phyloP scores from a whole-genome alignment of 1,284 basidiomycete species.

The Stygiomarasmius scandens region DNA sequence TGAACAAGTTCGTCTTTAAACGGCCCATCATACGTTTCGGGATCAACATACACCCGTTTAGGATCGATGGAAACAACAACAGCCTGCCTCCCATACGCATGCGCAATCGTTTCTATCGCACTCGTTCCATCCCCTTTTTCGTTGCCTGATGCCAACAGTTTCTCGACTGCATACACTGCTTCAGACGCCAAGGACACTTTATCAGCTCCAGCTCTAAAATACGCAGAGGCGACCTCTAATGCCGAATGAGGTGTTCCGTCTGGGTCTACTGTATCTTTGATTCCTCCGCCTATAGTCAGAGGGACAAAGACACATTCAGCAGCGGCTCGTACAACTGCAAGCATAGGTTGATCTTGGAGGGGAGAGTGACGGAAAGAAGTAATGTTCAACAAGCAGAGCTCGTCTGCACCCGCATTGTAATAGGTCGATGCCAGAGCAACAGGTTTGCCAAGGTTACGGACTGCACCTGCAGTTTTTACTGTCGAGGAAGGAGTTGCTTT shows the following conservation, averaged over 20 bases:
- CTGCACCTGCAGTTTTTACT: slow-evolving; percentile 66
- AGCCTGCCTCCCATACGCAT: slow-evolving; percentile 92
- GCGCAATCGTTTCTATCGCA: slow-evolving; percentile 92
- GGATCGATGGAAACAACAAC: slow-evolving; percentile 99
- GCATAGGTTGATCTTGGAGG: slow-evolving; percentile 96
- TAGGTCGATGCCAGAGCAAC: slow-evolving; percentile 90
- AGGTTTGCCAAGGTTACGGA: slow-evolving; percentile 97
- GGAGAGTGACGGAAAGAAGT: slow-evolving; percentile 98
- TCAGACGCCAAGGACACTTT: slow-evolving; percentile 97
- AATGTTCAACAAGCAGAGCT: slow-evolving; percentile 98
- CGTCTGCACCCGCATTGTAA: slow-evolving; percentile 91
- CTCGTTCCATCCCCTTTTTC: slow-evolving; percentile 71
- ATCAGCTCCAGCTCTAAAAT: slow-evolving; percentile 98
- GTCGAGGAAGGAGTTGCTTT: slow-evolving; percentile 44
- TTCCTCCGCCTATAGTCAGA: slow-evolving; percentile 98
- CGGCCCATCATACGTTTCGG: slow-evolving; percentile 66
- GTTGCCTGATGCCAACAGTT: slow-evolving; percentile 52
- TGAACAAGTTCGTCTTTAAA: slow-evolving; percentile 70
- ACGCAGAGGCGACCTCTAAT: slow-evolving; percentile 92
- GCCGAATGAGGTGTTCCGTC: slow-evolving; percentile 89
- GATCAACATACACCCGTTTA: slow-evolving; percentile 83
- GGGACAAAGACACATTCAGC: slow-evolving; percentile 95
- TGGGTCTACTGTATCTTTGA: slow-evolving; percentile 95
- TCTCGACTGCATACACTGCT: slow-evolving; percentile 93
- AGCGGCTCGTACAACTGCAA: slow-evolving; percentile 89